Percentiles rank a stretch among this genome's conserved stretches.
Conservation (phyloP, 225 moss, liverwort and hornwort species). For the Polytrichum commune region DNA sequence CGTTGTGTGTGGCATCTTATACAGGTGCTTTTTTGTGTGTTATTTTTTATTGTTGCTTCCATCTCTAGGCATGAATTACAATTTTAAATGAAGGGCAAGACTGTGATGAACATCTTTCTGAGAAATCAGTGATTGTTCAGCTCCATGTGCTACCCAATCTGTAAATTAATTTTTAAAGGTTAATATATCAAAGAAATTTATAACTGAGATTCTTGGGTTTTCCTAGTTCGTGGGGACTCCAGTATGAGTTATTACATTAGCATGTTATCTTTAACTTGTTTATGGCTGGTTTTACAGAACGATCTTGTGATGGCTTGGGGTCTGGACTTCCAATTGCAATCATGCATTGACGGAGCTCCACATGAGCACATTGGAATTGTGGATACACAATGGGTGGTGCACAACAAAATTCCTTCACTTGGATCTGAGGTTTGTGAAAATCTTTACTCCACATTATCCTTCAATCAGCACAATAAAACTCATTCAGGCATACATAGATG, state of each 20-base stretch:
- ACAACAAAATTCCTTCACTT: constrained; percentile 54
- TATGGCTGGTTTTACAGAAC: constrained; percentile 34
- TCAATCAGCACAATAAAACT: too few relatives aligned
- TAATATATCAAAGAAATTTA: too few relatives aligned
- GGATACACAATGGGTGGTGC: constrained; percentile 62
- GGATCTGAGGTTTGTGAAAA: constrained; percentile 45
- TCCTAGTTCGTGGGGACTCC: too few relatives aligned
- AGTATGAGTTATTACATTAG: too few relatives aligned
- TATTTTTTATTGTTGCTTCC: neutral
- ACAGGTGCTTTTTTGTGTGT: constrained; percentile 26
- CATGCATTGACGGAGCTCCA: constrained; percentile 53
- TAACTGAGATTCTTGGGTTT: too few relatives aligned
- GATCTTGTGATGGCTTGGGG: constrained; percentile 74
- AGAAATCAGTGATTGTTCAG: too few relatives aligned
- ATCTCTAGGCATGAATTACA: neutral
- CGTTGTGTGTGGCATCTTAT: constrained; percentile 70
- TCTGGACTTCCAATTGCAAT: constrained; percentile 58
- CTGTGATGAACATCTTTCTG: too few relatives aligned
- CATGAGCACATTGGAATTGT: constrained; percentile 71
- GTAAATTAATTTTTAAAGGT: too few relatives aligned
- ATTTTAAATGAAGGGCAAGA: neutral
- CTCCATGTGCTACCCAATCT: too few relatives aligned
- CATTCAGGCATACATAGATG: too few relatives aligned
- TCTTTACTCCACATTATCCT: too few relatives aligned
- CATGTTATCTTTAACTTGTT: too few relatives aligned